Evolutionary conservation across 2,329 filamentous ascomycete species (phyloP), one percentile per base, ranked within the genome.

Genomic region (Venturia pyrina): DNA sequence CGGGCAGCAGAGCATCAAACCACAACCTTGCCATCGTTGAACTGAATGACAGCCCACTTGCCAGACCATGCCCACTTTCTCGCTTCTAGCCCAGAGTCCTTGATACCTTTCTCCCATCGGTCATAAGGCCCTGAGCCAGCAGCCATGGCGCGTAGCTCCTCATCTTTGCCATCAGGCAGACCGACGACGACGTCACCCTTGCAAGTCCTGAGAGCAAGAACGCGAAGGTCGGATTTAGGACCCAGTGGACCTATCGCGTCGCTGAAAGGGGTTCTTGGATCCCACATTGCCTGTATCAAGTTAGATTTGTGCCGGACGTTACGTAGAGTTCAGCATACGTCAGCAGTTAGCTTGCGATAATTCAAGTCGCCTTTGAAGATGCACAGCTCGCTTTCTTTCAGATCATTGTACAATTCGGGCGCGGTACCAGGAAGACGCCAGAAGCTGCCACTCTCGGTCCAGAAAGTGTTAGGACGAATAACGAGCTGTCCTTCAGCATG

Each of bases 321-420:
- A 60, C n/a, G 11, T 15, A 59, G 24, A 19, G 4, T 24, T 41
- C 6, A 37, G 41, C 88, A 80, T 79, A 93, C 91, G 81, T 99
- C 95, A 62, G 86, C 89, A 40, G 89, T 92, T 70, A 99, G 77
- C 77, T 99, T 99, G 68, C 95, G 83, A 77, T 98, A 99, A 79
- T 99, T 99, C 70, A 99, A 76, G 74, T 99, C 95, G 2, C 95
- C 95, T 81, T 99, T 99, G 82, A 98, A 98, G 66, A 99, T 87
- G 15, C 96, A 91, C 21, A 99, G 81, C 75, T 96, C 90, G 69
- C 89, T 90, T 68, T 86, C 79, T 79, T 92, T 88, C 66, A 99
- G 78, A 73, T 98, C 93, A 7, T 90, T 83, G 64, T 86, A 83
- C 15, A 99, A 78, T 37, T 84, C 82, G 2, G 85, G 83, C 1